Conservation (phyloP, 768 basidiomycete genomes). For the Dioszegia crocea region DNA sequence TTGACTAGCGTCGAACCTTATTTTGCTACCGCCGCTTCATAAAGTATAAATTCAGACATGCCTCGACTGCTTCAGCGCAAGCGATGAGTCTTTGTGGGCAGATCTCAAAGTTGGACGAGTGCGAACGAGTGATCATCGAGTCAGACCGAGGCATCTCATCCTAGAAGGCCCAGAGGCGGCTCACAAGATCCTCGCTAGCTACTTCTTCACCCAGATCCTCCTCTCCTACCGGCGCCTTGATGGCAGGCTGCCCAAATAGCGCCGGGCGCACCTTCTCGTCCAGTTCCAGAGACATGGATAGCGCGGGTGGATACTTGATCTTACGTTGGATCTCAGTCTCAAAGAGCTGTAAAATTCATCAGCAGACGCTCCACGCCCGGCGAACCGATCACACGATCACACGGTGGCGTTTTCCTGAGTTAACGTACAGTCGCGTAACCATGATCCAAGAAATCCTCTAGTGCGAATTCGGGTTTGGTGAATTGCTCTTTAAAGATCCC, state of each 20-base stretch:
- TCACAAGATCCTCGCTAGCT: constrained; percentile 9
- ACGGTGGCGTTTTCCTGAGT: no score
- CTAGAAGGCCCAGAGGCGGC: constrained; percentile 19
- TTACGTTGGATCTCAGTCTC: constrained; percentile 75
- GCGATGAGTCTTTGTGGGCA: no score
- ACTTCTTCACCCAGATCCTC: constrained; percentile 4
- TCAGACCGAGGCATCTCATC: no score
- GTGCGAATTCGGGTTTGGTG: constrained; percentile 78
- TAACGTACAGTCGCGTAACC: constrained; percentile 50
- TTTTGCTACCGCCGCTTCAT: neutral
- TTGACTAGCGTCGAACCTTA: neutral
- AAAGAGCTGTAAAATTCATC: constrained; percentile 54
- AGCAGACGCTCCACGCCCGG: no score
- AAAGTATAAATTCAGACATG: neutral
- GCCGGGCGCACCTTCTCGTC: constrained; percentile 1
- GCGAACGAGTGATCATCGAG: no score
- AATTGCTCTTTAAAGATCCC: constrained; percentile 86
- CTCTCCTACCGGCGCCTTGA: neutral
- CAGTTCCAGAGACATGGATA: constrained; percentile 49
- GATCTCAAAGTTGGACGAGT: no score
- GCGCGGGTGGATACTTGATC: constrained; percentile 71
- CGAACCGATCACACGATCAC: no score
- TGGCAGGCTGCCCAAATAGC: no score
- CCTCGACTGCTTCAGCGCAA: no score
- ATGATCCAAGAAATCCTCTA: constrained; percentile 97